Evolutionary conservation across 176 grass and related monocot genomes (phyloP).

Genomic region (Elaeis guineensis): DNA sequence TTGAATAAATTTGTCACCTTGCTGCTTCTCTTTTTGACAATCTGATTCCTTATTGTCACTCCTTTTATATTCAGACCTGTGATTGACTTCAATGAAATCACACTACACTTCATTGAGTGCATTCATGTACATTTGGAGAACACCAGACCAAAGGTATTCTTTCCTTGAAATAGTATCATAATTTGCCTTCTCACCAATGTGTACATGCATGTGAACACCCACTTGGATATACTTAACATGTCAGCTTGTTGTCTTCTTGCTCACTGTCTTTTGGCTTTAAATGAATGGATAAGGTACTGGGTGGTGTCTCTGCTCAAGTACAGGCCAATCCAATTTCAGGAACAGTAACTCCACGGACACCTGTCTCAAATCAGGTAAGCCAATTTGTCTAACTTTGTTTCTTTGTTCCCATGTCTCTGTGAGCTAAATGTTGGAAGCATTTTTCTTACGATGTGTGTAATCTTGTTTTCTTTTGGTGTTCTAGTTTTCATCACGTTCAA

Average conservation of each 20-base stretch:
- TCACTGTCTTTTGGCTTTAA: too few species aligned
- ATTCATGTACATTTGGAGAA: conserved; percentile 78
- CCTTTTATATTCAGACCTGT: conserved; percentile 46
- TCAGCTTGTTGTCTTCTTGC: too few species aligned
- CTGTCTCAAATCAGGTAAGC: conserved; percentile 32
- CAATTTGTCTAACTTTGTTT: background rate
- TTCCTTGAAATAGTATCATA: conserved; percentile 7
- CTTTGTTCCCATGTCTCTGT: background rate
- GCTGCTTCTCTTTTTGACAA: background rate
- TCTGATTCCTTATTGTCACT: conserved; percentile 12
- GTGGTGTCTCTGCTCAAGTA: conserved; percentile 7
- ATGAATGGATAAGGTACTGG: conserved; percentile 3
- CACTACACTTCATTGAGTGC: conserved; percentile 79
- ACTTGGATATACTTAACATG: too few species aligned
- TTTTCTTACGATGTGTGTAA: background rate
- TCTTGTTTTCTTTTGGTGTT: conserved; percentile 8
- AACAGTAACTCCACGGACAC: conserved; percentile 8
- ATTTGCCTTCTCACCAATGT: background rate
- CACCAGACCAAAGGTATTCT: conserved; percentile 52
- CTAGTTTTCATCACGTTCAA: conserved; percentile 25
- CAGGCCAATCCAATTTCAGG: conserved; percentile 23
- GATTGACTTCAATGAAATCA: conserved; percentile 71
- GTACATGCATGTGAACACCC: too few species aligned
- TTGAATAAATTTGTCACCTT: too few species aligned
- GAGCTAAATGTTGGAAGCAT: background rate